These are phyloP conservation scores for Termitomyces sp. DNA, from an alignment of 768 basidiomycete species.

Conservation along the genomic window DNA sequence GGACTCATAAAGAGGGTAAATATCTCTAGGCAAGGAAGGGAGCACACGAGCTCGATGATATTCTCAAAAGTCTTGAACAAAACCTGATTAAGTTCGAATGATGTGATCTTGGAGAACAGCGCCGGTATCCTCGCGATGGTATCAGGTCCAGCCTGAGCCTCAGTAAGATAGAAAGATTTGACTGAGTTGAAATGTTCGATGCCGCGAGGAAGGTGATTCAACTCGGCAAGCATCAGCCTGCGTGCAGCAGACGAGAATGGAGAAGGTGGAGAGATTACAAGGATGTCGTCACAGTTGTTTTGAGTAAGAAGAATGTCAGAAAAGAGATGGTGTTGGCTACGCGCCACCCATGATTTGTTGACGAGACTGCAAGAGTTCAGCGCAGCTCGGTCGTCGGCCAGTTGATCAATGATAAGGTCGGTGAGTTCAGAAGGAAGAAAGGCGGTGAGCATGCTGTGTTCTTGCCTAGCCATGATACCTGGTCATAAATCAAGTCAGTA, in stretches of 20 bases:
- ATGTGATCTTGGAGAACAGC: constrained; percentile 8
- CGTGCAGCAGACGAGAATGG: constrained; percentile 4
- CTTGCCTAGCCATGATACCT: neutral
- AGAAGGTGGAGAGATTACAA: constrained; percentile 1
- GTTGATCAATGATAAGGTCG: constrained; percentile 17
- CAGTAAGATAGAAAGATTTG: constrained; percentile 5
- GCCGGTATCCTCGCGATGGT: constrained; percentile 1
- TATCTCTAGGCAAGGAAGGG: constrained; percentile 6
- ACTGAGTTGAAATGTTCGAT: constrained; percentile 7
- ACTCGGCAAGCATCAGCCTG: constrained; percentile 7
- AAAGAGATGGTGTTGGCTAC: constrained; percentile 12
- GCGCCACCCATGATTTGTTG: constrained; percentile 12
- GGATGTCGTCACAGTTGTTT: constrained; percentile 3
- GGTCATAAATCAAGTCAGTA: neutral
- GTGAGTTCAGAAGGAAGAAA: constrained; percentile 14
- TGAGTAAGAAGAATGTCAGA: constrained; percentile 4
- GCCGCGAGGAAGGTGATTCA: neutral
- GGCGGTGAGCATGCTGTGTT: neutral
- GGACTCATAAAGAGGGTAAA: constrained; percentile 8
- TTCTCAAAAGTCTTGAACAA: constrained; percentile 4
- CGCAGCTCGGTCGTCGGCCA: constrained; percentile 11
- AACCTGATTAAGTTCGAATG: constrained; percentile 12
- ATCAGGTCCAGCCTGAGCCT: neutral
- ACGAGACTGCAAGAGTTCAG: constrained; percentile 12
- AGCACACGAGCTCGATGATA: constrained; percentile 9